Conservation (phyloP, 2,329 filamentous ascomycete genomes). For the Tolypocladium tundrense region DNA sequence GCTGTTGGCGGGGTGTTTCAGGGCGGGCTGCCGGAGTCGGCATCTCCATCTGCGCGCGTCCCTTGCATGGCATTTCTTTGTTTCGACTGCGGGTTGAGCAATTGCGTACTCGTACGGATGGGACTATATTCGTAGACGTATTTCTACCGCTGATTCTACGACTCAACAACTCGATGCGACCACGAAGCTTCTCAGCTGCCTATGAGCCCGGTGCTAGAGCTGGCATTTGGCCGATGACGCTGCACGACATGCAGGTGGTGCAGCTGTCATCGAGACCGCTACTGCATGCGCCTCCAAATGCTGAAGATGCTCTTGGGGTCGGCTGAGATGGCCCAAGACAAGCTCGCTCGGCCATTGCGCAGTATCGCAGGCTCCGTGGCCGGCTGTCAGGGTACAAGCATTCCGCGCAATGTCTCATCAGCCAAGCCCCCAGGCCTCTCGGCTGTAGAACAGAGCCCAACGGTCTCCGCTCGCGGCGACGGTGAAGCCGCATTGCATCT, state of each 20-base stretch:
- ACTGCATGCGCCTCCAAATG: neutral
- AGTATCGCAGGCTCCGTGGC: neutral
- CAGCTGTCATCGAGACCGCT: neutral
- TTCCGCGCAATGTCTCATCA: neutral
- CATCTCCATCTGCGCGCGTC: neutral
- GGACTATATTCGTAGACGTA: neutral
- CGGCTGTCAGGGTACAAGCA: neutral
- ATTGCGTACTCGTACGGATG: neutral
- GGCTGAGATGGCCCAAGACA: neutral
- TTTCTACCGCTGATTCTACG: neutral
- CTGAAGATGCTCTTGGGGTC: neutral
- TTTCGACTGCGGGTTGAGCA: neutral
- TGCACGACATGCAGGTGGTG: neutral
- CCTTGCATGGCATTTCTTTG: too few species aligned
- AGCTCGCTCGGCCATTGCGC: neutral
- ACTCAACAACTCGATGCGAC: neutral
- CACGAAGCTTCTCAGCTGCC: too few species aligned
- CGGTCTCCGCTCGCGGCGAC: neutral
- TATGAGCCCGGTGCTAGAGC: too few species aligned
- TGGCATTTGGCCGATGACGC: neutral
- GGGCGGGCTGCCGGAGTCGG: neutral
- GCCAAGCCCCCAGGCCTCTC: neutral
- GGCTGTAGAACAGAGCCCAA: neutral
- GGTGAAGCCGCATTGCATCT: neutral
- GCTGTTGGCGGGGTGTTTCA: neutral